Percentiles rank a stretch among this genome's conserved stretches.
Conservation (phyloP, 257 asterid species). For the Misopates orontium region DNA sequence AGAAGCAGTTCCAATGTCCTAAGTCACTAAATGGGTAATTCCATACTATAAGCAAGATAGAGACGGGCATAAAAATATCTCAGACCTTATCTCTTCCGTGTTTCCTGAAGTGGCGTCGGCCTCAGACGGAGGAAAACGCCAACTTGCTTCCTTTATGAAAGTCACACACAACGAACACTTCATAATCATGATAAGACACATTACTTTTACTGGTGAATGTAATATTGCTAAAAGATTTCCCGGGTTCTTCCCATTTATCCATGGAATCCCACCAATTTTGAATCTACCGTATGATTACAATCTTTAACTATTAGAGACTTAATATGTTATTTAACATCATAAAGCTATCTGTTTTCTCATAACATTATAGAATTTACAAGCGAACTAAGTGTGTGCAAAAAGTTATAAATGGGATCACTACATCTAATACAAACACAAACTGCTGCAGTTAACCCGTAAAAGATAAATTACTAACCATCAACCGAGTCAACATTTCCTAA, state of each 20-base stretch:
- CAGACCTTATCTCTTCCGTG: slow-evolving; percentile 8
- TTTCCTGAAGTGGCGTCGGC: background rate
- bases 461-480: slow-evolving; percentile 57
- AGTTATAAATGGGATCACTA: background rate
- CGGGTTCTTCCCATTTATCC: slow-evolving; percentile 2
- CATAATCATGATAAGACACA: slow-evolving; percentile 1
- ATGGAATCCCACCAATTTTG: slow-evolving; percentile 5
- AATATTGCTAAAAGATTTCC: background rate
- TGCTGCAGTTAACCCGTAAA: slow-evolving; percentile 25
- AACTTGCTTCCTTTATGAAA: background rate
- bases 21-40: background rate
- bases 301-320: slow-evolving; percentile 19
- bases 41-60: background rate
- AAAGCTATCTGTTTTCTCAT: background rate
- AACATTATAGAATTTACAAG: slow-evolving; percentile 12
- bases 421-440: slow-evolving; percentile 16
- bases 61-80: background rate
- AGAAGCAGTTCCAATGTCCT: background rate
- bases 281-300: slow-evolving; percentile 5
- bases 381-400: slow-evolving; percentile 4
- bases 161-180: background rate
- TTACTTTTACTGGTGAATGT: background rate
- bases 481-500: slow-evolving; percentile 45
- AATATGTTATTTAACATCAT: slow-evolving; percentile 12
- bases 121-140: no score